Base-by-base conservation (phyloP, 2,329 filamentous ascomycete genomes). In the Sporothrix variecibatus region DNA sequence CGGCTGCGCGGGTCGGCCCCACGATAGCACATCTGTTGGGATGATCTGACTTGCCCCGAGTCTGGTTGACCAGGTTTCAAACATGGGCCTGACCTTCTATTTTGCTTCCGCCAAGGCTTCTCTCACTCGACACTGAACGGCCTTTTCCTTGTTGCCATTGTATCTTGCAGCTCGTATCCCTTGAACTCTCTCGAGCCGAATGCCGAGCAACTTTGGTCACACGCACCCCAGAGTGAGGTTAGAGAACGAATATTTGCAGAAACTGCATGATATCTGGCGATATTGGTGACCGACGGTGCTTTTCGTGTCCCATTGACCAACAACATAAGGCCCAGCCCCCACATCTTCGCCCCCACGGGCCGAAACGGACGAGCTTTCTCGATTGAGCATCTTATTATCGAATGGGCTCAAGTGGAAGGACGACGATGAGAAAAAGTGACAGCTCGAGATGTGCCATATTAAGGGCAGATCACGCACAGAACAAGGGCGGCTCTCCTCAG, bases 391-490 rank as follows among this genome's bases (percentile, higher is more conserved):
- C 23, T 49, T n/a, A 12, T 28, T 23, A 23, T 20, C 38, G 23
- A 34, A 31, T 12, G 28, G 4, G 28, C 56, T 31, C 6, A 20
- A 49, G 15, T 46, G 23, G 6, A 28, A 17, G 26, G 20, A 20
- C 9, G n/a, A 70, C 31, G 15, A 34, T n/a, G 62, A 9, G 9
- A 28, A 17, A 31, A 15, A 11, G 11, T 26, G n/a, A 23, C 49
- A 23, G 49, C 51, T 15, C 65, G 40, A 11, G 20, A 28, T 38
- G 34, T 64, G 53, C 58, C 38, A 34, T 58, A 20, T 26, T 26
- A 17, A 26, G 26, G 40, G 58, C 70, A 67, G 60, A 72, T 72
- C 71, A 65, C 43, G 56, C 71, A 64, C 60, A 43, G 58, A 34
- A 58, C 38, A 34, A 31, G 65, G 43, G 28, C 43, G 49, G 49